Evolutionary conservation across 805 yeast genomes (phyloP), one percentile per base, ranked within the genome.

Genomic region (Metschnikowia cubensis): DNA sequence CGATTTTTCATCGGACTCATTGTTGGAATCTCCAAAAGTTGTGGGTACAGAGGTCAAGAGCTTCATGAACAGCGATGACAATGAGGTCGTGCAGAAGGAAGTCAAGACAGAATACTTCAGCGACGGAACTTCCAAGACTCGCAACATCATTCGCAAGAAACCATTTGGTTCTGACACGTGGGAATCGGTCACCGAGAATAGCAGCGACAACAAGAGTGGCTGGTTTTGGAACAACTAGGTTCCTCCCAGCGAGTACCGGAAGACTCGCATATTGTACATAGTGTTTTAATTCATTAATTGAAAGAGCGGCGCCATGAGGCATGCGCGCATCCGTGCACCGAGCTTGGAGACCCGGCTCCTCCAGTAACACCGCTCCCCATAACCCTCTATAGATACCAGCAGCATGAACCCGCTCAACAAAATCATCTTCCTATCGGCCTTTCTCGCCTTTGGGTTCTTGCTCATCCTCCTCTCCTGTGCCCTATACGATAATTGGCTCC

Each of bases 361-460:
- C 36, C 45, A 21, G n/a, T 29, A 21, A 21, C 36, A 21, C 37
- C 37, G 37, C 45, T 42, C 45, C 14, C 29, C 45, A 42, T 18
- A 18, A 13, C n/a, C 31, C 32, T 25, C 11, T 10, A n/a, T 22
- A 25, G 2, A 22, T 17, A 7, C 17, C 41, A 38, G 31, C 36
- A 42, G 37, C 52, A 73, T 73, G 77, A 72, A 73, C 59, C 77
- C 78, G 44, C 68, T 74, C 57, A 74, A 74, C 58, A 73, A 74
- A 53, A 74, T 74, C 57, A 73, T 74, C 55, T 73, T 74, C 60
- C 66, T 74, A 46, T 70, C 75, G 48, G 78, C 77, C 40, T 69
- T 74, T 47, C 61, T 74, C 35, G 79, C 79, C 7, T 65, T 74
- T 17, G 79, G 79, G 32, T 74, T 74, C 56, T 62, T 74, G 29